Evolutionary conservation across 805 yeast genomes (phyloP), one percentile per base, ranked within the genome.

Genomic region (Saturnispora ahearnii): DNA sequence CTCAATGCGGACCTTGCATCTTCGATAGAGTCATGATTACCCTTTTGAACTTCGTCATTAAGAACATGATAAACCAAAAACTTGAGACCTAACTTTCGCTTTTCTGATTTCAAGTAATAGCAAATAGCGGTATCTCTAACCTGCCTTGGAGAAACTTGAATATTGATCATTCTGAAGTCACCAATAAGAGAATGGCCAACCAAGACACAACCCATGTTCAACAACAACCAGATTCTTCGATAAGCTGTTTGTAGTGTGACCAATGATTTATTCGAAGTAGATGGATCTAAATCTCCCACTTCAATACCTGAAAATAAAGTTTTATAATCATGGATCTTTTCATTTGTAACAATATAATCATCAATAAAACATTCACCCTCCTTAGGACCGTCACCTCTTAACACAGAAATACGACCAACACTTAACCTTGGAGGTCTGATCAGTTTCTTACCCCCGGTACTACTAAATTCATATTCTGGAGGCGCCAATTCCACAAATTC

Each of bases 21-120:
- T 61, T 93, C 99, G 42, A 93, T 89, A 0, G 98, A 91, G 63
- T 95, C 98, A 66, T 93, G 99, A 61, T 91, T 91, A 2, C 93
- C 96, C 3, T 80, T 81, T 64, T 93, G 99, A 31, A 95, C 95
- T 45, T 80, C 76, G 53, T 79, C 81, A 32, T 76, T 77, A 48
- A 93, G 71, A 44, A 91, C 72, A 29, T 80, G 79, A 74, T 89
- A 89, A 11, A 95, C 88, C 62, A 93, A 69, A 62, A 88, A 93
- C 61, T 91, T 84, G 57, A 93, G 74, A 3, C 96, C 87, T 33
- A 93, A 71, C 53, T 81, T 84, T 52, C 99, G 71, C 59, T 84
- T 87, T 56, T 80, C 75, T 44, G 84, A 82, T 46, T 84, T 81
- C 56, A 87, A 73, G 64, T 82, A 86, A 66, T 79, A 93, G 38